phyloP scores from a whole-genome alignment of 2,329 filamentous ascomycete genomes.

The Paecilomyces variotii region DNA sequence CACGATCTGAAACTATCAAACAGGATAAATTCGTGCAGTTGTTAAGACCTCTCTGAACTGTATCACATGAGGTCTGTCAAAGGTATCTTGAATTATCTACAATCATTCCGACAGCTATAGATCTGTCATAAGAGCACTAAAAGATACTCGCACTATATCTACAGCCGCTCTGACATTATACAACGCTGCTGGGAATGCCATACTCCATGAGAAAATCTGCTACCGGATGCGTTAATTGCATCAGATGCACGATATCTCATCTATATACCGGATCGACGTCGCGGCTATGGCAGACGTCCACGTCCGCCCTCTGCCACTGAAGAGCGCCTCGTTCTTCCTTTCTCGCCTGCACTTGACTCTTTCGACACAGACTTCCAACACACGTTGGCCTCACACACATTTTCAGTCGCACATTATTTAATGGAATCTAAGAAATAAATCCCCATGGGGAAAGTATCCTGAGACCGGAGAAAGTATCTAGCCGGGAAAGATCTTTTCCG shows the following conservation, averaged over 20 bases:
- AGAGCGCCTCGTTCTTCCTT: constrained; percentile 41
- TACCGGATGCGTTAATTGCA: constrained; percentile 22
- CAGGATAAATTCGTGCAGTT: too few relatives aligned
- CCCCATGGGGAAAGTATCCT: constrained; percentile 26
- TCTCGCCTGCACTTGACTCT: constrained; percentile 33
- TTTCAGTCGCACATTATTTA: constrained; percentile 7
- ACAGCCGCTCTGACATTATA: constrained; percentile 38
- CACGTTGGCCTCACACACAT: constrained; percentile 14
- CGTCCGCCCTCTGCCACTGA: constrained; percentile 41
- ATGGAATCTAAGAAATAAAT: constrained; percentile 14
- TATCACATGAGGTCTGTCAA: too few relatives aligned
- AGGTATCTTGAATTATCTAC: too few relatives aligned
- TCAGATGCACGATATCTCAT: constrained; percentile 22
- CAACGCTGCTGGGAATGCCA: constrained; percentile 18
- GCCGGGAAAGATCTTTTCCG: constrained; percentile 27
- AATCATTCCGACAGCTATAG: too few relatives aligned
- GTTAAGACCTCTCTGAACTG: too few relatives aligned
- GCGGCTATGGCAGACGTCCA: constrained; percentile 52
- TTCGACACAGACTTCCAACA: constrained; percentile 45
- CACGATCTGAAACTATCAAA: too few relatives aligned
- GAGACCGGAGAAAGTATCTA: constrained; percentile 32
- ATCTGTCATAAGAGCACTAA: constrained; percentile 38
- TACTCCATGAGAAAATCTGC: constrained; percentile 14
- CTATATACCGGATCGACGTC: constrained; percentile 46
- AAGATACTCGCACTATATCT: constrained; percentile 44